A percentile compares a stretch with the other conserved stretches of the same genome.
These are phyloP conservation scores for Lactarius hengduanensis DNA, from an alignment of 768 basidiomycete species.

Conservation along the genomic window DNA sequence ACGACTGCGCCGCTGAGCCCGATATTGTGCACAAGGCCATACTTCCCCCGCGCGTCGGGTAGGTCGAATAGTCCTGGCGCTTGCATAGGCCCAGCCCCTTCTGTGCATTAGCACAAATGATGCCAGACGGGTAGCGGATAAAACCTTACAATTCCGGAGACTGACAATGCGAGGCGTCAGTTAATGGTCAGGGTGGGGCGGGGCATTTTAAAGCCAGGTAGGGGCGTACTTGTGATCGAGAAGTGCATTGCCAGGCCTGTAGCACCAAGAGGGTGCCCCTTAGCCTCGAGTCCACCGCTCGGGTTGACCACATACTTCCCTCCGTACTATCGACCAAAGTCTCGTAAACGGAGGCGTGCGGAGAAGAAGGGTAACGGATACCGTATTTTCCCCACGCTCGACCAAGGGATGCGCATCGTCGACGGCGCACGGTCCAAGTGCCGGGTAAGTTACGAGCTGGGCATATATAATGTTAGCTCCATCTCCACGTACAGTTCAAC, in stretches of 20 bases:
- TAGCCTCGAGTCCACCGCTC: slow-evolving; percentile 82
- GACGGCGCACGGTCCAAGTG: slow-evolving; percentile 64
- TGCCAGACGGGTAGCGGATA: background rate
- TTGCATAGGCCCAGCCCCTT: slow-evolving; percentile 86
- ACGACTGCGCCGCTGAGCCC: slow-evolving; percentile 82
- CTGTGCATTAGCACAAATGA: background rate
- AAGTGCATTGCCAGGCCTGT: slow-evolving; percentile 87
- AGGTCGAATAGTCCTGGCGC: slow-evolving; percentile 59
- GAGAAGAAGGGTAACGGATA: slow-evolving; percentile 35
- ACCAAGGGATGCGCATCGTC: slow-evolving; percentile 74
- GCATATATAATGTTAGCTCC: background rate
- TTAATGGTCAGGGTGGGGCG: no score
- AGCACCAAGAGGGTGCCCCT: slow-evolving; percentile 83
- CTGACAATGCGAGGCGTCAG: slow-evolving; percentile 35
- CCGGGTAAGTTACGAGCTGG: slow-evolving; percentile 79
- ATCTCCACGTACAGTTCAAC: background rate
- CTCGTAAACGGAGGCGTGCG: background rate
- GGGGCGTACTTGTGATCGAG: slow-evolving; percentile 67
- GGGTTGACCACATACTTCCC: slow-evolving; percentile 85
- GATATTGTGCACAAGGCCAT: slow-evolving; percentile 79
- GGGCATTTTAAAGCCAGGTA: no score
- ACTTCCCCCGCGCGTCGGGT: slow-evolving; percentile 68
- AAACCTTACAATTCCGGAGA: slow-evolving; percentile 59
- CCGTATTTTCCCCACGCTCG: slow-evolving; percentile 76
- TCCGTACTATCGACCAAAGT: slow-evolving; percentile 56